Evolutionary conservation across 805 yeast species (phyloP).

Genomic region (Yarrowia sp.): DNA sequence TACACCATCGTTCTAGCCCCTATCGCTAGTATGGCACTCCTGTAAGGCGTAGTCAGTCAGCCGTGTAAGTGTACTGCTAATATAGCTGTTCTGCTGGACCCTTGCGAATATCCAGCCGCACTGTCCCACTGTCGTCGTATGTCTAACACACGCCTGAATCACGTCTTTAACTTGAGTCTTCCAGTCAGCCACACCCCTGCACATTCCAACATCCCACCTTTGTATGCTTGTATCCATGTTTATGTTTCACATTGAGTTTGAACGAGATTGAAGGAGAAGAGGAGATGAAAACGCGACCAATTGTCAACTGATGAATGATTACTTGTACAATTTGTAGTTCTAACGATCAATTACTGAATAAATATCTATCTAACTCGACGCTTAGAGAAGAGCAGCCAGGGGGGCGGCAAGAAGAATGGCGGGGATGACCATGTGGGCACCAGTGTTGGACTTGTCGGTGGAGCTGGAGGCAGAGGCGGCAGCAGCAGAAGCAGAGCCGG

Average conservation of each 20-base stretch:
- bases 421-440: conserved; percentile 26
- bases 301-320: too few relatives aligned
- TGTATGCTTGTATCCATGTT: neutral
- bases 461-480: conserved; percentile 21
- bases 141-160: neutral
- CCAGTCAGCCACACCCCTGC: conserved; percentile 16
- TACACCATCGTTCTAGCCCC: neutral
- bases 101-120: conserved; percentile 1
- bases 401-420: conserved; percentile 35
- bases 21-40: neutral
- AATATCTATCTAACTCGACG: conserved; percentile 8
- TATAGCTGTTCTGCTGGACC: too few relatives aligned
- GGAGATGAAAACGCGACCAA: too few relatives aligned
- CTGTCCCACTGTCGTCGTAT: neutral
- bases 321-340: too few relatives aligned
- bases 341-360: conserved; percentile 1
- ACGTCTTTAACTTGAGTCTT: neutral
- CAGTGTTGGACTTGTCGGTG: conserved; percentile 14
- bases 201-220: conserved; percentile 14
- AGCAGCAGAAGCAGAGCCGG: conserved; percentile 27
- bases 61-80: neutral
- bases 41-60: neutral
- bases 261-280: neutral
- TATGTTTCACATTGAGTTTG: conserved; percentile 9
- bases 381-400: conserved; percentile 30